Evolutionary conservation across 176 grass and related monocot genomes (phyloP).

Genomic region (Chrysopogon serrulatus): DNA sequence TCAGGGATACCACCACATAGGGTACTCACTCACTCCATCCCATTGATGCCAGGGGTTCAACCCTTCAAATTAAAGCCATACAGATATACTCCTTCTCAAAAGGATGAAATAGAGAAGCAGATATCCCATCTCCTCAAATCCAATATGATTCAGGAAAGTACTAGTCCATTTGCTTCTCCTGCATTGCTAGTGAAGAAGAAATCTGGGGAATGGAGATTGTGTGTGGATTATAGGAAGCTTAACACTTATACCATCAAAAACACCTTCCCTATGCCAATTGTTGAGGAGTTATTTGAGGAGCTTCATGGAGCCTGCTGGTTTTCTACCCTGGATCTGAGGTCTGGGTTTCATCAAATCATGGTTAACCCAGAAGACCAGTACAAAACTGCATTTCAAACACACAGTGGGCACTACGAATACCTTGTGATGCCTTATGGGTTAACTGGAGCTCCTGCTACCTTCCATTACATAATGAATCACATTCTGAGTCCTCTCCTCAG

Average conservation of each 20-base stretch:
- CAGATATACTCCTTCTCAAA: no score
- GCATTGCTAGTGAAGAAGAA: not conserved
- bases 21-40: no score
- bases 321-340: not conserved
- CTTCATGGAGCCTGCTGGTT: not conserved
- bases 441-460: not conserved
- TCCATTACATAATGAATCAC: not conserved
- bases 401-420: not conserved
- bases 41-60: no score
- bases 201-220: not conserved
- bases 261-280: not conserved
- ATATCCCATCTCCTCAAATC: rapidly evolving
- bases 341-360: not conserved
- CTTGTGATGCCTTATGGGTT: not conserved
- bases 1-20: no score
- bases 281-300: not conserved
- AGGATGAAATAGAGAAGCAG: no score
- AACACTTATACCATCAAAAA: not conserved
- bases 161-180: not conserved
- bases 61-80: no score
- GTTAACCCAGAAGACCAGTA: rapidly evolving
- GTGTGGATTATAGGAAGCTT: not conserved
- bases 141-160: not conserved
- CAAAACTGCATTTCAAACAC: not conserved
- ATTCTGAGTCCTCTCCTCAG: rapidly evolving